These are phyloP conservation scores for Cyathus striatus DNA, from an alignment of 768 basidiomycete species.

Conservation along the genomic window DNA sequence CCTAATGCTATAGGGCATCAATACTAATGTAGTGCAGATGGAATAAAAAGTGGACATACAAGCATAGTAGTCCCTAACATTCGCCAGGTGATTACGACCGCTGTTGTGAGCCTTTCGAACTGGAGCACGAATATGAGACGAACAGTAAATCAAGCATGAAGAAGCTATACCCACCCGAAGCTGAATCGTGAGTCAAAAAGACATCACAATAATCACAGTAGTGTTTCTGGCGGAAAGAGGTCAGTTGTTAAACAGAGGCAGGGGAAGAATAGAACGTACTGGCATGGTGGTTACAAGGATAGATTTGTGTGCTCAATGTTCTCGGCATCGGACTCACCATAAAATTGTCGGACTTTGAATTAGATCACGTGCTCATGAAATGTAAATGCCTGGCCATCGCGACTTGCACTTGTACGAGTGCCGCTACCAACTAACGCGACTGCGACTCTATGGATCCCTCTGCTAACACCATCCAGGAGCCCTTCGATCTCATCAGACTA, in stretches of 20 bases:
- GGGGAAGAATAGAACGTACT: constrained; percentile 32
- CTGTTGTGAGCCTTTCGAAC: constrained; percentile 98
- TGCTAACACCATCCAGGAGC: constrained; percentile 82
- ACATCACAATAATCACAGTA: constrained; percentile 95
- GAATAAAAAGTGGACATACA: constrained; percentile 41
- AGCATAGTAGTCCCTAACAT: constrained; percentile 96
- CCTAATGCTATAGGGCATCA: constrained; percentile 54
- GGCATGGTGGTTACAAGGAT: constrained; percentile 47
- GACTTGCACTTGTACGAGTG: no score
- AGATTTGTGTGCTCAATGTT: no score
- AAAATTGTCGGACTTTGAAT: no score
- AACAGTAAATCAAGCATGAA: not conserved
- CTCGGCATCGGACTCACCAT: no score
- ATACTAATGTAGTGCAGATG: constrained; percentile 4
- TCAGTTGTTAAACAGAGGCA: constrained; percentile 2
- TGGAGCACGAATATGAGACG: constrained; percentile 24
- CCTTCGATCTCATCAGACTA: constrained; percentile 94
- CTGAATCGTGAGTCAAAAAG: constrained; percentile 90
- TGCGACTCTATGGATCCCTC: constrained; percentile 55
- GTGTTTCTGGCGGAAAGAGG: constrained; percentile 59
- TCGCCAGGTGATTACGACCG: constrained; percentile 93
- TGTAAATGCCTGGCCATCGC: no score
- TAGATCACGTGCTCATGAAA: no score
- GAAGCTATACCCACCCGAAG: constrained; percentile 65
- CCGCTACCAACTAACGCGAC: not conserved